Evolutionary conservation across 805 yeast species (phyloP).

Genomic region (Clavispora carvajalis): DNA sequence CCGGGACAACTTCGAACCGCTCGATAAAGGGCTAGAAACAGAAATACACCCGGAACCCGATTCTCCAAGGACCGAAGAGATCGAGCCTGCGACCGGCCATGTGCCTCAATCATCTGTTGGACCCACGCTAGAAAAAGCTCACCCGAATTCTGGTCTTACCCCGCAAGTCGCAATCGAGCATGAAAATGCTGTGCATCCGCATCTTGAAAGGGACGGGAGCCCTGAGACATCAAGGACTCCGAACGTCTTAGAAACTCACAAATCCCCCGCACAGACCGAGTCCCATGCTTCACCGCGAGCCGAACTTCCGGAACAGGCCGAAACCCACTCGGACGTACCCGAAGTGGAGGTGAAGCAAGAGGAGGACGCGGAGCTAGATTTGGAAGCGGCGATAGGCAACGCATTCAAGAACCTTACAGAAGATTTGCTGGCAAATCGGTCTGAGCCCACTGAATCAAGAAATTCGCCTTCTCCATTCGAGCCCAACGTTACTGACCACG

Average conservation of each 20-base stretch:
- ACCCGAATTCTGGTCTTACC: too few relatives aligned
- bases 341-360: slow-evolving; percentile 2
- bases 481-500: neutral
- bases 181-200: too few relatives aligned
- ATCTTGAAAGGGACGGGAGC: too few relatives aligned
- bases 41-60: neutral
- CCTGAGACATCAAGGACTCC: too few relatives aligned
- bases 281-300: too few relatives aligned
- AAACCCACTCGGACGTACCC: too few relatives aligned
- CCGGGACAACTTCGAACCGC: neutral
- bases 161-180: too few relatives aligned
- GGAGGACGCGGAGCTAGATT: slow-evolving; percentile 10
- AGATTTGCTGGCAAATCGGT: neutral
- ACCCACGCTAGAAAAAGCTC: too few relatives aligned
- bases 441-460: neutral
- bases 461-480: neutral
- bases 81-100: neutral
- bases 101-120: too few relatives aligned
- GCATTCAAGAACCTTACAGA: slow-evolving; percentile 17
- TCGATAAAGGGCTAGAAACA: neutral
- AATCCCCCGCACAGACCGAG: too few relatives aligned
- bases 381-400: slow-evolving; percentile 27
- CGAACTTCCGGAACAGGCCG: too few relatives aligned
- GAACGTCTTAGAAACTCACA: too few relatives aligned
- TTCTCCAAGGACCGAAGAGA: neutral